A percentile compares a stretch with the other conserved stretches of the same genome.
Evolutionary conservation across 1,139 yeast genomes (phyloP).

Genomic region (Candida sanyaensis): DNA sequence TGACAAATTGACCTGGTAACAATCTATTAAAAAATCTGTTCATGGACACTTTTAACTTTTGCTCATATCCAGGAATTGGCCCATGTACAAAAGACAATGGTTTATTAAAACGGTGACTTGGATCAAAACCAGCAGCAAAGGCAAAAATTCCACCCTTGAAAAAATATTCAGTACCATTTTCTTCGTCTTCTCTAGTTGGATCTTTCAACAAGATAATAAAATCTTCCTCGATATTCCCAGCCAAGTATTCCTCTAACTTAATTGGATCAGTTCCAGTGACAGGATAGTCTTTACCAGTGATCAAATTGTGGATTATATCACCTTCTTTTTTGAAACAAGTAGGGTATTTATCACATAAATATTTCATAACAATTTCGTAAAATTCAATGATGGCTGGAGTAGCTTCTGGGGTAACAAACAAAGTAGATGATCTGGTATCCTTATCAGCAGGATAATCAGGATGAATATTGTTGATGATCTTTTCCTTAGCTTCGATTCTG

Average conservation of each 20-base stretch:
- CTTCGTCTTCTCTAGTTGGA: slow-evolving; percentile 33
- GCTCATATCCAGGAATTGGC: slow-evolving; percentile 64
- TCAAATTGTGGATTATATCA: slow-evolving; percentile 38
- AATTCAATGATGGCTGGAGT: slow-evolving; percentile 56
- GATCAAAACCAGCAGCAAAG: slow-evolving; percentile 79
- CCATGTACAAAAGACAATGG: slow-evolving; percentile 58
- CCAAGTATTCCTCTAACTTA: slow-evolving; percentile 43
- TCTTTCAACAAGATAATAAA: slow-evolving; percentile 59
- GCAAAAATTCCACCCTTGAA: slow-evolving; percentile 66
- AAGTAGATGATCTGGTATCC: slow-evolving; percentile 30
- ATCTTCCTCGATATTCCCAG: slow-evolving; percentile 66
- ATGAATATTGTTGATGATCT: slow-evolving; percentile 39
- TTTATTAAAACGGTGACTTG: slow-evolving; percentile 52
- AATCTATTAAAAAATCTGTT: slow-evolving; percentile 58
- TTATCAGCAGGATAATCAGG: slow-evolving; percentile 34
- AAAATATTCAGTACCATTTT: slow-evolving; percentile 56
- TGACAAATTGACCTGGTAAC: slow-evolving; percentile 53
- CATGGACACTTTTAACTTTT: slow-evolving; percentile 59
- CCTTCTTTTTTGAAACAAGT: slow-evolving; percentile 42
- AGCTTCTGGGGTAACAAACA: slow-evolving; percentile 43
- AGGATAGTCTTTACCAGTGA: slow-evolving; percentile 44
- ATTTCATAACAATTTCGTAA: slow-evolving; percentile 50
- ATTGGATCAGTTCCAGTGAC: slow-evolving; percentile 20
- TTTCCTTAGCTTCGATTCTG: slow-evolving; percentile 44
- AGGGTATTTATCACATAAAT: slow-evolving; percentile 61